These are phyloP conservation scores for Colletotrichum godetiae DNA, from an alignment of 2,329 filamentous ascomycete species.

Conservation along the genomic window DNA sequence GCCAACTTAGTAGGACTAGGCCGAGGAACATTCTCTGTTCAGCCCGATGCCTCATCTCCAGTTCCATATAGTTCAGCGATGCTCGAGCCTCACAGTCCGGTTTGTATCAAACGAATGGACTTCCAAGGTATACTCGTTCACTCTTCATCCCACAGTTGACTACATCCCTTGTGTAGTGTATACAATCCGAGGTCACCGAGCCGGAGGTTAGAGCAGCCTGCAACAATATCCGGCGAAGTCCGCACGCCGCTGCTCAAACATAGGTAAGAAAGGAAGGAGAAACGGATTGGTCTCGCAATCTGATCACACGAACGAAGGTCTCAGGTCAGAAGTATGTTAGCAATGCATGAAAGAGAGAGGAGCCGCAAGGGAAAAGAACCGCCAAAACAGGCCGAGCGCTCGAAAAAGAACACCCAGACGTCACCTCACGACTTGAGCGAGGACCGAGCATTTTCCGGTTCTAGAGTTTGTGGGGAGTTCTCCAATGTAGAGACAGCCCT, in stretches of 20 bases:
- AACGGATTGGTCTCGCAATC: background rate
- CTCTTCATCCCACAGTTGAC: background rate
- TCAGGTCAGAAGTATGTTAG: background rate
- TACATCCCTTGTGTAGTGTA: background rate
- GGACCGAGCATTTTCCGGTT: background rate
- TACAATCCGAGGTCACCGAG: background rate
- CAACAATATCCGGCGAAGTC: background rate
- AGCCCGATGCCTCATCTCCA: background rate
- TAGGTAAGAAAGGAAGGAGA: background rate
- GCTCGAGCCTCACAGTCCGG: background rate
- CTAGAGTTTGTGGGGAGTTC: background rate
- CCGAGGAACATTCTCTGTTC: background rate
- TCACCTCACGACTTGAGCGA: conserved; percentile 5
- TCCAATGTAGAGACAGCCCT: conserved; percentile 7
- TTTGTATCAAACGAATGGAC: background rate
- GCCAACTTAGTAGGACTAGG: background rate
- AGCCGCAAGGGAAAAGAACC: background rate
- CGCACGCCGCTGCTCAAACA: background rate
- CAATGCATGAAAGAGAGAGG: background rate
- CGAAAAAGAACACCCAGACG: background rate
- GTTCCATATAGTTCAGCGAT: background rate
- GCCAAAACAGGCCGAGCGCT: conserved; percentile 10
- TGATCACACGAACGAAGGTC: background rate
- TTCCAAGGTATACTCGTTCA: background rate
- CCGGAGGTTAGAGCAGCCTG: background rate